phyloP scores from a whole-genome alignment of 164 flowering plant species.

The Hamamelis virginiana region DNA sequence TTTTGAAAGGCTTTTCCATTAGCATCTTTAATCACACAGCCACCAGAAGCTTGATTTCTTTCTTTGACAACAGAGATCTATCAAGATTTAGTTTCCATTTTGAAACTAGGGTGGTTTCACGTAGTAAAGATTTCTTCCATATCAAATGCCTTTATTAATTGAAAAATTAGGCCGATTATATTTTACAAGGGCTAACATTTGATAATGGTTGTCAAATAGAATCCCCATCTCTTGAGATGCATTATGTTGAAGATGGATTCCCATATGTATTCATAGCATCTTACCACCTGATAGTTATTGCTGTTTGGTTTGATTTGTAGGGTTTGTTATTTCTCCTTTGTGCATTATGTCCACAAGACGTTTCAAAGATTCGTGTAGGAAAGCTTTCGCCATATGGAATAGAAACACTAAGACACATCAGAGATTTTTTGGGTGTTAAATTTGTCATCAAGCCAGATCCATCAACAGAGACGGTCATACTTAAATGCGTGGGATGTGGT shows the following conservation, averaged over 20 bases:
- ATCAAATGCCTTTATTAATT: too few species aligned
- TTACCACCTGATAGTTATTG: not conserved
- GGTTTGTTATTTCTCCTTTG: slow-evolving; percentile 86
- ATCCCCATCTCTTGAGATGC: not conserved
- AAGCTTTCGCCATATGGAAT: slow-evolving; percentile 83
- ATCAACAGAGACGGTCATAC: slow-evolving; percentile 60
- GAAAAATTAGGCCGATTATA: too few species aligned
- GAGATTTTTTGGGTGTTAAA: slow-evolving; percentile 72
- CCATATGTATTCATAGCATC: not conserved
- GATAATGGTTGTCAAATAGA: not conserved
- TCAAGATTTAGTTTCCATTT: too few species aligned
- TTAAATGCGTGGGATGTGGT: slow-evolving; percentile 74
- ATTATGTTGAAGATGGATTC: not conserved
- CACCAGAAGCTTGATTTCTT: too few species aligned
- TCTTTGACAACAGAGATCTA: too few species aligned
- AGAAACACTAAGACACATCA: slow-evolving; percentile 73
- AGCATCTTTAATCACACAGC: too few species aligned
- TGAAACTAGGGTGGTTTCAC: too few species aligned
- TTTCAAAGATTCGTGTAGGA: slow-evolving; percentile 87
- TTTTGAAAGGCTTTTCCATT: too few species aligned
- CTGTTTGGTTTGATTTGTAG: slow-evolving; percentile 33
- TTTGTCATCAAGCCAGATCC: slow-evolving; percentile 81
- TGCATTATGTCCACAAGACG: slow-evolving; percentile 80
- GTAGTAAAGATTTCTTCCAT: too few species aligned
- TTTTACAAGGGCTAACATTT: not conserved